Evolutionary conservation across 176 grass and related monocot genomes (phyloP).

Genomic region (Phyllostachys edulis): DNA sequence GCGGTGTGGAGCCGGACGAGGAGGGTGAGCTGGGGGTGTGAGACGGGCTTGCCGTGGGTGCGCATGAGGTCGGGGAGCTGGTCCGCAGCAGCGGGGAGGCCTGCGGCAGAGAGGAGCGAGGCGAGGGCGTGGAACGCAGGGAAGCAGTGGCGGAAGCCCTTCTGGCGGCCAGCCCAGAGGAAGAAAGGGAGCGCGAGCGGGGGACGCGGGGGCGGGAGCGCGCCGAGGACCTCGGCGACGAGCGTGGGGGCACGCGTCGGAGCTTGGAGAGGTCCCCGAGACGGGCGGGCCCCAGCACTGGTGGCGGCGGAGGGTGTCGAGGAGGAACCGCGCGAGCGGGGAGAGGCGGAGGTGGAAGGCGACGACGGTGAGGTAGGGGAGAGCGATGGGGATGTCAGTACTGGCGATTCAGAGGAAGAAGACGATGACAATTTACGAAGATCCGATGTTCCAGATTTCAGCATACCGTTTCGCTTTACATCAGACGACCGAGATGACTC

Average conservation of each 20-base stretch:
- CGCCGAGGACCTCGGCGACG: slow-evolving; percentile 57
- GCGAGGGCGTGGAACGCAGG: slow-evolving; percentile 76
- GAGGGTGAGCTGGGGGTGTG: slow-evolving; percentile 70
- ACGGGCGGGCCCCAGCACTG: slow-evolving; percentile 58
- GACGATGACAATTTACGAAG: too few species aligned
- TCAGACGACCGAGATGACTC: too few species aligned
- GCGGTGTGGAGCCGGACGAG: slow-evolving; percentile 72
- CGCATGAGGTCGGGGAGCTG: slow-evolving; percentile 88
- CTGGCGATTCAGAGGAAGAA: too few species aligned
- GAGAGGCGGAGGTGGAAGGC: slow-evolving; percentile 43
- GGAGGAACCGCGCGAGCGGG: slow-evolving; percentile 67
- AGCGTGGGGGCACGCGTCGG: slow-evolving; percentile 59
- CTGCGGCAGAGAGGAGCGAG: slow-evolving; percentile 43
- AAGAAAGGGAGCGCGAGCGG: slow-evolving; percentile 83
- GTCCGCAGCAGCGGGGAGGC: slow-evolving; percentile 52
- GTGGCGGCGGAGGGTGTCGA: slow-evolving; percentile 69
- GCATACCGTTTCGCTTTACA: too few species aligned
- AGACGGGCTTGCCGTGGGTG: slow-evolving; percentile 58
- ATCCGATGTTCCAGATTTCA: too few species aligned
- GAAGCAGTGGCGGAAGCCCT: slow-evolving; percentile 72
- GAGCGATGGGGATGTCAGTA: slow-evolving; percentile 16
- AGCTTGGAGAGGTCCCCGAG: slow-evolving; percentile 74
- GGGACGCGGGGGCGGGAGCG: slow-evolving; percentile 21
- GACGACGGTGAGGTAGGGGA: neutral
- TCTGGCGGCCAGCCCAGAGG: slow-evolving; percentile 75